phyloP scores from a whole-genome alignment of 2,329 filamentous ascomycete genomes.

The Fusarium nisikadoi region DNA sequence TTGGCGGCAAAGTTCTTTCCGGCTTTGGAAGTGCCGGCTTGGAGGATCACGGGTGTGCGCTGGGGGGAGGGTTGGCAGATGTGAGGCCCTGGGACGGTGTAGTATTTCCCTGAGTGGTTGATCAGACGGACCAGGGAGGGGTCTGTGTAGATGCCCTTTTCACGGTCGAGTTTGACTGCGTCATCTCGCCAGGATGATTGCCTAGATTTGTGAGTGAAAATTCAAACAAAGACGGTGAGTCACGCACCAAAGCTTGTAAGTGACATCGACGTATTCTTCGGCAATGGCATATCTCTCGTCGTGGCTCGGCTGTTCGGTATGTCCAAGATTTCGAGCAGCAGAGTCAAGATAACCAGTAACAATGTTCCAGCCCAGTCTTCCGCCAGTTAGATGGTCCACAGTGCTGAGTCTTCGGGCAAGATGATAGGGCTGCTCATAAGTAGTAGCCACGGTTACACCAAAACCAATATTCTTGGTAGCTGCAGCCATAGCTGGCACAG shows the following conservation, averaged over 20 bases:
- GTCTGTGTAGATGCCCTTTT: conserved; percentile 66
- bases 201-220: not conserved
- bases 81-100: conserved; percentile 72
- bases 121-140: conserved; percentile 69
- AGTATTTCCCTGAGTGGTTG: conserved; percentile 73
- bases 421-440: conserved; percentile 77
- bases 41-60: conserved; percentile 74
- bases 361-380: conserved; percentile 62
- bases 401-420: conserved; percentile 73
- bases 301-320: conserved; percentile 66
- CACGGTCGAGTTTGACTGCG: conserved; percentile 69
- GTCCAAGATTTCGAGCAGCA: conserved; percentile 73
- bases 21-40: conserved; percentile 74
- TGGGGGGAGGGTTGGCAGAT: conserved; percentile 74
- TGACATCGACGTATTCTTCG: conserved; percentile 72
- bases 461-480: conserved; percentile 75
- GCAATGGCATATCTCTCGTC: conserved; percentile 73
- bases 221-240: accelerated
- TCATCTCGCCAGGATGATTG: conserved; percentile 74
- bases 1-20: conserved; percentile 75
- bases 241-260: conserved; percentile 70
- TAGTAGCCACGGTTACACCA: conserved; percentile 76
- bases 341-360: conserved; percentile 78
- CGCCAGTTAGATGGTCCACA: conserved; percentile 73
- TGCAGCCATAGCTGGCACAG: conserved; percentile 76